Evolutionary conservation across 1,284 basidiomycete species (phyloP).

Genomic region (Termitomyces sp.): DNA sequence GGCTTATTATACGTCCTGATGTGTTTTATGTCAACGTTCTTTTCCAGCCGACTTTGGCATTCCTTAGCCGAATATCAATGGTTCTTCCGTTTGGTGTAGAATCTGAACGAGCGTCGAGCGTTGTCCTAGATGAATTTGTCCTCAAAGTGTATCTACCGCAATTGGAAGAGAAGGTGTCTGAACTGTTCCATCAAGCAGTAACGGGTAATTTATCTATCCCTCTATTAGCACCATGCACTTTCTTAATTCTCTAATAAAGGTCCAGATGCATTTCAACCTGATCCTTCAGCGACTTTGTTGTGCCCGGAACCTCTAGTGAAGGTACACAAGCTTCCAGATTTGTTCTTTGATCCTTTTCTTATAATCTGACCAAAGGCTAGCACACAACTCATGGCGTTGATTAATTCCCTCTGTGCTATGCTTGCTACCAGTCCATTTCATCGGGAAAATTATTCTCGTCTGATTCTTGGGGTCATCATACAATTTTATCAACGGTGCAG

Average conservation of each 20-base stretch:
- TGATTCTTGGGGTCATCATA: constrained; percentile 93
- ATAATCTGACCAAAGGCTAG: constrained; percentile 48
- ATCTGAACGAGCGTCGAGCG: constrained; percentile 65
- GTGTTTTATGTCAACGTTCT: constrained; percentile 93
- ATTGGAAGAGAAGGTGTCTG: constrained; percentile 90
- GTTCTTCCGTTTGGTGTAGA: constrained; percentile 74
- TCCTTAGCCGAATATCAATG: constrained; percentile 70
- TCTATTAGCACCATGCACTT: background rate
- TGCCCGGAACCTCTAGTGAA: constrained; percentile 76
- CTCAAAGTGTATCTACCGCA: constrained; percentile 91
- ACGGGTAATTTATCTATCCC: constrained; percentile 47
- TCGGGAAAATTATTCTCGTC: constrained; percentile 87
- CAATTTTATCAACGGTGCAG: constrained; percentile 96
- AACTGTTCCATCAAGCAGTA: constrained; percentile 83
- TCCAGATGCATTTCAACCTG: constrained; percentile 81
- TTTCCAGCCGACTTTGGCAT: constrained; percentile 89
- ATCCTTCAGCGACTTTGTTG: constrained; percentile 56
- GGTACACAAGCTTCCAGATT: constrained; percentile 31
- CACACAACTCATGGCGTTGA: constrained; percentile 83
- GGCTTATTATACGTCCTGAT: constrained; percentile 84
- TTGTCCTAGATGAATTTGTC: constrained; percentile 91
- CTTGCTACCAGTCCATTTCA: constrained; percentile 94
- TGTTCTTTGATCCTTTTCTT: background rate
- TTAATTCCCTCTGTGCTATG: constrained; percentile 93
- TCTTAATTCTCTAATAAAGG: constrained; percentile 35